Evolutionary conservation across 202 grass and related monocot species (phyloP).

Genomic region (Brachypodium distachyon): DNA sequence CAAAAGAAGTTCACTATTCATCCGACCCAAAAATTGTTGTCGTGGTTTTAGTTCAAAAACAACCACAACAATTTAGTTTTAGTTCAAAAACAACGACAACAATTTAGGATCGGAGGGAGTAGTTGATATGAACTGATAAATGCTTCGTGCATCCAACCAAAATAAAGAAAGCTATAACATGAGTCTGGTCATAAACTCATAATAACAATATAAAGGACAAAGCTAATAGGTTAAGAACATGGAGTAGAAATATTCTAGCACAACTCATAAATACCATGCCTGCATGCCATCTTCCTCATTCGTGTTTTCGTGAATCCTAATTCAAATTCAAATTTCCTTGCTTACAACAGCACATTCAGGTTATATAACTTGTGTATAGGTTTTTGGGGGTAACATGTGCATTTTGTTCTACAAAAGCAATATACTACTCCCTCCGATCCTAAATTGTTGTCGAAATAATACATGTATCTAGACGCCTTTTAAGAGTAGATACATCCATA

Average conservation of each 20-base stretch:
- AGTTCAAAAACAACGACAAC: too few species aligned
- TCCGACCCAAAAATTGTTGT: too few species aligned
- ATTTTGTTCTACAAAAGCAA: too few species aligned
- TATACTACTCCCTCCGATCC: too few species aligned
- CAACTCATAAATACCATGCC: neutral
- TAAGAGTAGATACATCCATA: too few species aligned
- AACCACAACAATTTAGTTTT: too few species aligned
- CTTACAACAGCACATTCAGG: neutral
- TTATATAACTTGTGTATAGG: neutral
- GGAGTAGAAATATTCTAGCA: neutral
- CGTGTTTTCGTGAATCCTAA: neutral
- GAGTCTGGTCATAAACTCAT: neutral
- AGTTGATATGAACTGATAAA: neutral
- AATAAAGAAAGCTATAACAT: neutral
- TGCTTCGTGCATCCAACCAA: neutral
- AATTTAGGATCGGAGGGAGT: too few species aligned
- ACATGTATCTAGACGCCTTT: too few species aligned
- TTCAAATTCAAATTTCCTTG: neutral
- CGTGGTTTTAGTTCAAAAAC: too few species aligned
- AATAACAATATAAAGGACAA: neutral
- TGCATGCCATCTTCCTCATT: neutral
- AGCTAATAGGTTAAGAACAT: neutral
- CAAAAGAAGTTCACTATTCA: slow-evolving; percentile 5
- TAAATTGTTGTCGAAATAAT: too few species aligned
- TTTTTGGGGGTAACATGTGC: too few species aligned